Evolutionary conservation across 352 stramenopile genomes (phyloP).

Genomic region (Phytophthora niederhauseri): DNA sequence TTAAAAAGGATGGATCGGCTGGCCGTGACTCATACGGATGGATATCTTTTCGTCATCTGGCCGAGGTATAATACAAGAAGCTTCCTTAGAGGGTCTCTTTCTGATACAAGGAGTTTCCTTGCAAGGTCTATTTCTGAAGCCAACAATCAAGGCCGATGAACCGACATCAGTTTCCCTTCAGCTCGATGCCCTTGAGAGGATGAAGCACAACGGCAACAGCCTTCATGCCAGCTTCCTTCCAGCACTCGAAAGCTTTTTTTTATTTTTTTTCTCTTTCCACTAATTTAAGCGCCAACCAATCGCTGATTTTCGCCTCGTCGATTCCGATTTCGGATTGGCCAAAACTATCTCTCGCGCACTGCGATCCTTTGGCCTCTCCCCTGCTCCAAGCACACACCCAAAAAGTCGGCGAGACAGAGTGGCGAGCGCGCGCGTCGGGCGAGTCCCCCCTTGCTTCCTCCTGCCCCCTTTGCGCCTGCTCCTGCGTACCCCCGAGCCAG

Average conservation of each 20-base stretch:
- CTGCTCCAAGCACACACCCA: conserved; percentile 20
- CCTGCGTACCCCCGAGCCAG: not conserved
- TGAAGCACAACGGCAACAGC: conserved; percentile 1
- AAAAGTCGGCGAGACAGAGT: conserved; percentile 24
- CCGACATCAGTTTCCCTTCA: not conserved
- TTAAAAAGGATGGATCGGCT: not conserved
- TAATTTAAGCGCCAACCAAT: conserved; percentile 2
- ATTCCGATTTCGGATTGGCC: conserved; percentile 22
- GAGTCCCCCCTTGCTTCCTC: conserved; percentile 5
- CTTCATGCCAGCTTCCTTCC: conserved; percentile 3
- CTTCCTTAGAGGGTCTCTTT: no score
- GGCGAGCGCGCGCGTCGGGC: conserved; percentile 7
- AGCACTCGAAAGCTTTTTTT: not conserved
- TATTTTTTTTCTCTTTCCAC: conserved; percentile 3
- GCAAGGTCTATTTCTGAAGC: no score
- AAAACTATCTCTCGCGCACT: conserved; percentile 9
- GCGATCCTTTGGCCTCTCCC: conserved; percentile 24
- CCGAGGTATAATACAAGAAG: not conserved
- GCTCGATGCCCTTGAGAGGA: not conserved
- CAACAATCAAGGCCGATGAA: no score
- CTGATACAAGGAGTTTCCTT: no score
- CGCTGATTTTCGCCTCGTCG: not conserved
- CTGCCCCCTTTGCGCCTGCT: conserved; percentile 1
- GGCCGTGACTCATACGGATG: no score
- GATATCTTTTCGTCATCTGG: conserved; percentile 17